These are phyloP conservation scores for Grosmannia serpens DNA, from an alignment of 2,329 filamentous ascomycete genomes.

Conservation along the genomic window DNA sequence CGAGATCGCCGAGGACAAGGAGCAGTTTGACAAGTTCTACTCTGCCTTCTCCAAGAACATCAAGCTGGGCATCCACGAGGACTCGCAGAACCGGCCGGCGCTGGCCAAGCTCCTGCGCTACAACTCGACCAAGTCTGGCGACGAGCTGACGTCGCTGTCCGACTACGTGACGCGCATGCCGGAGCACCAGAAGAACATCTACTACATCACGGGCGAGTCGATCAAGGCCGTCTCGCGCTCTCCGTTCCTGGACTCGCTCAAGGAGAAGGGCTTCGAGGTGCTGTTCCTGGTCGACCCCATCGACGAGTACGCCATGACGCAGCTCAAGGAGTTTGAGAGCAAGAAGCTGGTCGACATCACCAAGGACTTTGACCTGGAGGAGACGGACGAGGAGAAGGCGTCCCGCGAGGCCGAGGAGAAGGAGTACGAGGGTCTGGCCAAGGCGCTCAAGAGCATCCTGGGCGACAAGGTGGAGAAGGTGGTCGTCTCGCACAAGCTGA, in stretches of 20 bases:
- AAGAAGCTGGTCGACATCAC: conserved; percentile 99
- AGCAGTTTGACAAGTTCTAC: conserved; percentile 99
- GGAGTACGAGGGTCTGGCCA: conserved; percentile 89
- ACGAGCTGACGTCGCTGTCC: conserved; percentile 84
- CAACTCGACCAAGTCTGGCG: conserved; percentile 97
- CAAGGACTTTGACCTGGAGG: conserved; percentile 99
- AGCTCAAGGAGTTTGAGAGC: conserved; percentile 99
- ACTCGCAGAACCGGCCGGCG: conserved; percentile 85
- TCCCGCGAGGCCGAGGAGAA: conserved; percentile 93
- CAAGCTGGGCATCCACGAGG: conserved; percentile 99
- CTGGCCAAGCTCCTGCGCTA: conserved; percentile 98
- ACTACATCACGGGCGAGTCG: conserved; percentile 99
- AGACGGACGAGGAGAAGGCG: conserved; percentile 99
- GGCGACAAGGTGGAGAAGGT: conserved; percentile 99
- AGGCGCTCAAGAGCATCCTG: conserved; percentile 97
- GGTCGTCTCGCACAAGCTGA: conserved; percentile 95
- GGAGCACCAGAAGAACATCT: conserved; percentile 99
- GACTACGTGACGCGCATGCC: conserved; percentile 99
- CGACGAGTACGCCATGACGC: conserved; percentile 98
- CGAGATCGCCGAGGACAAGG: conserved; percentile 98
- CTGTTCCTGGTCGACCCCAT: conserved; percentile 99
- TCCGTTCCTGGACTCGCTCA: conserved; percentile 96
- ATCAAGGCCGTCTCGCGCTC: conserved; percentile 97
- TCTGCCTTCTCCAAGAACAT: conserved; percentile 99
- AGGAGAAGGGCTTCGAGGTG: conserved; percentile 99